Percentiles rank a stretch among this genome's conserved stretches.
Conservation (phyloP, 306 rosid species). For the Vigna hirtella region DNA sequence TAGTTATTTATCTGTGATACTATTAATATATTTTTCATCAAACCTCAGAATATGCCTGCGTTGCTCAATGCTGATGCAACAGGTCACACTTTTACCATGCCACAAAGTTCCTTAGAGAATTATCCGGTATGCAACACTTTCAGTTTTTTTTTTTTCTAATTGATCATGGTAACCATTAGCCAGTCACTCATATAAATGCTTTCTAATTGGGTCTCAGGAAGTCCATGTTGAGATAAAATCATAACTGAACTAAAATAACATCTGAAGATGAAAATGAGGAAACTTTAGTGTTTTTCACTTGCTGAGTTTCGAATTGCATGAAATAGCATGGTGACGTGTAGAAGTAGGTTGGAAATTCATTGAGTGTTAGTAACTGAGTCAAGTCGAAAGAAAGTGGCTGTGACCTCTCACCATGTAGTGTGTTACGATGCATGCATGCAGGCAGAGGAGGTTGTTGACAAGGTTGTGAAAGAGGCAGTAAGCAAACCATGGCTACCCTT, state of each 20-base stretch:
- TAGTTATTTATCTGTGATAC: conserved; percentile 1
- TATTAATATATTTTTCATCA: conserved; percentile 26
- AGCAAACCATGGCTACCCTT: conserved; percentile 94
- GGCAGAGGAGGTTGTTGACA: conserved; percentile 91
- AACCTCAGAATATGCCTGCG: conserved; percentile 59
- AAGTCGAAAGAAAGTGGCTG: background rate
- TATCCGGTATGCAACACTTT: conserved; percentile 68
- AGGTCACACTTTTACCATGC: conserved; percentile 52
- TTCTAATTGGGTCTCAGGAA: background rate
- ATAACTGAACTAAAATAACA: background rate
- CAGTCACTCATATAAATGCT: conserved; percentile 10
- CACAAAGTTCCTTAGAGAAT: conserved; percentile 52
- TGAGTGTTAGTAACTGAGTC: background rate
- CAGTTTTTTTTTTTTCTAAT: conserved; percentile 17
- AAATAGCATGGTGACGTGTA: background rate
- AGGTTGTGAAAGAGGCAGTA: conserved; percentile 81
- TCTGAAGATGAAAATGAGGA: background rate
- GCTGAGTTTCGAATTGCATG: conserved; percentile 1
- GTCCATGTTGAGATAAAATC: conserved; percentile 21
- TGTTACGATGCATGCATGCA: conserved; percentile 70
- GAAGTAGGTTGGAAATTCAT: background rate
- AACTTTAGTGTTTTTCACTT: background rate
- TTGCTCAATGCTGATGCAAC: conserved; percentile 42
- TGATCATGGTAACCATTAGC: conserved; percentile 4
- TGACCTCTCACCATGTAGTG: background rate